Percentiles rank a stretch among this genome's conserved stretches.
phyloP scores from a whole-genome alignment of 169 alveolate genomes.

The Perkinsus marinus region DNA sequence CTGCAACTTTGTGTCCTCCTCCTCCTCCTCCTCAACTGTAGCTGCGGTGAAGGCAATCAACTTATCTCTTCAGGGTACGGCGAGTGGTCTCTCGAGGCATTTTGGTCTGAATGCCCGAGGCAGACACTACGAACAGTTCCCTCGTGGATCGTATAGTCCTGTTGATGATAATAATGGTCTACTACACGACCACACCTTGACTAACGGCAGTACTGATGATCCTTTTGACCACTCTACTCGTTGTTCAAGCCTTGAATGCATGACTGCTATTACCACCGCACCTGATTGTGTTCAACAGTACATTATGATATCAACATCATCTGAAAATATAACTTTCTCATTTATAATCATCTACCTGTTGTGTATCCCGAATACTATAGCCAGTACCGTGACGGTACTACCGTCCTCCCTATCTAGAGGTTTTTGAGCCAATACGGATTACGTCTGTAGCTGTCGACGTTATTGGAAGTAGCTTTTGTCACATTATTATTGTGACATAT shows the following conservation, averaged over 20 bases:
- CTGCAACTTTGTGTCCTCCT: not conserved
- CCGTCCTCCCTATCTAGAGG: too few relatives aligned
- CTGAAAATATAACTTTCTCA: not conserved
- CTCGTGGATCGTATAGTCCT: not conserved
- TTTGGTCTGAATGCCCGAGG: not conserved
- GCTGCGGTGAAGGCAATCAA: not conserved
- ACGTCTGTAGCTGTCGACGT: too few relatives aligned
- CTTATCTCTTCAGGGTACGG: not conserved
- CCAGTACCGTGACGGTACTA: too few relatives aligned
- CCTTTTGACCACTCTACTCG: too few relatives aligned
- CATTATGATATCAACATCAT: too few relatives aligned
- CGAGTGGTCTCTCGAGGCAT: not conserved
- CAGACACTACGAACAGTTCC: not conserved
- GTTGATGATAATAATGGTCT: not conserved
- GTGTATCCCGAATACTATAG: too few relatives aligned
- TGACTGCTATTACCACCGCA: not conserved
- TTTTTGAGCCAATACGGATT: too few relatives aligned
- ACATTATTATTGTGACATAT: too few relatives aligned
- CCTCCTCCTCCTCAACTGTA: not conserved
- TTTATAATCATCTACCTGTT: too few relatives aligned
- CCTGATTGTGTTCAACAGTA: not conserved
- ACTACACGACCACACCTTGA: too few relatives aligned
- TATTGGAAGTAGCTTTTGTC: too few relatives aligned
- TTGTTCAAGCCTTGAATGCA: too few relatives aligned
- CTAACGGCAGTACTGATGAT: not conserved